Evolutionary conservation across 768 basidiomycete genomes (phyloP), one percentile per base, ranked within the genome.

Genomic region (Rhodocollybia butyracea): DNA sequence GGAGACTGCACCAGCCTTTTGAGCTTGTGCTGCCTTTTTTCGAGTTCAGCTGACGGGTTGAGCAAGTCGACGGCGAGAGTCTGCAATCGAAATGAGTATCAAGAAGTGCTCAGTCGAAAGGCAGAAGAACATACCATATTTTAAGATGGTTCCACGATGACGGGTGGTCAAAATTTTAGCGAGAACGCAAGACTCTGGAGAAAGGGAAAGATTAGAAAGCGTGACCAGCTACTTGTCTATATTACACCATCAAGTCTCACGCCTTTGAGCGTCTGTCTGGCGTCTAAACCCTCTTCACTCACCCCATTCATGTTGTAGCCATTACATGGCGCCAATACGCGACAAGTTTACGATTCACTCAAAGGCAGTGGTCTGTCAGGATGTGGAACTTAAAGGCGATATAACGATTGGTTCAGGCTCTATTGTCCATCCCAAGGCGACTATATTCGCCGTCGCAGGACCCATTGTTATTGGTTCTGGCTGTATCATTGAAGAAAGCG

Each of bases 1-100:
- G 97, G 97, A 51, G 88, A 88, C 77, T 98, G 97, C 64, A 99
- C 97, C 66, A 98, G 88, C 72, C 94, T 89, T 85, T 99, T 98
- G 74, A 98, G 91, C 83, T 98, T 98, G 89, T 98, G 96, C 73
- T 85, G 88, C 73, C 80, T 86, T 74, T 78, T 86, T 78, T 96
- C 91, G 65, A 84, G 74, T 71, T 93, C 91, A 63, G 83, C 74
- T 57, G 93, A 89, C 64, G 94, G 96, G 86, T 98, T 91, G 73
- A 98, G 88, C 73, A 99, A 89, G 77, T 99, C 97, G 72, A 97
- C 73, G 73, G 93, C 94, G 79, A 98, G 93, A 84, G 92, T 83
- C 95, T 96, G 58, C 29, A 42, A n/a, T 17, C 22, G 17, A 38
- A 5, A n/a, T 26, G 21, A 21, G n/a, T 19, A 29, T 17, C 12